Conservation (phyloP, 108 stramenopile genomes). For the Cyclotella cryptica region DNA sequence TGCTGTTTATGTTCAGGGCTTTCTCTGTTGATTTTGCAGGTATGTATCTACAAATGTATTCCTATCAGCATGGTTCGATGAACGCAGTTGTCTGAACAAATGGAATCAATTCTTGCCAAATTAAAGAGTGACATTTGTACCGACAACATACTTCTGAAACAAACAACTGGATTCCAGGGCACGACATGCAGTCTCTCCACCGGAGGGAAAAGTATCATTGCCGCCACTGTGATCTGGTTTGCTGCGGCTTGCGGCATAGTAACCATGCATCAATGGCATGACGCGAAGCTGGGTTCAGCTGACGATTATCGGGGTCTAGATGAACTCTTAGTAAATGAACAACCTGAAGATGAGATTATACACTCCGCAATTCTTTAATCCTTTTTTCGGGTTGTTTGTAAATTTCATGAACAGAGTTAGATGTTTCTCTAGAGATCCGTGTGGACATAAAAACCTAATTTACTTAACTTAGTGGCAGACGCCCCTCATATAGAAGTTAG, state of each 20-base stretch:
- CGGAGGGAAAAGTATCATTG: conserved; percentile 8
- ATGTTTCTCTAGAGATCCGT: too few relatives aligned
- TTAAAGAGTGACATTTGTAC: conserved; percentile 5
- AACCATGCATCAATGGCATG: background rate
- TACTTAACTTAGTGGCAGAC: too few relatives aligned
- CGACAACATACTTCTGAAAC: background rate
- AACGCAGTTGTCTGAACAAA: too few relatives aligned
- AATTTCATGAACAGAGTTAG: too few relatives aligned
- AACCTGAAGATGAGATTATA: background rate
- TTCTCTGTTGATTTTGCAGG: conserved; percentile 14
- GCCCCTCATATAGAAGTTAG: too few relatives aligned
- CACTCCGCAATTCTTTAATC: background rate
- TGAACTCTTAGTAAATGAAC: background rate
- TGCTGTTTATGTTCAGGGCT: background rate
- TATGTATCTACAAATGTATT: background rate
- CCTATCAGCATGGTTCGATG: background rate
- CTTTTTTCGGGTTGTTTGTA: too few relatives aligned
- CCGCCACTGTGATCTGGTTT: conserved; percentile 12
- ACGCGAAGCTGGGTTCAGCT: background rate
- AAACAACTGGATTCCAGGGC: conserved; percentile 1
- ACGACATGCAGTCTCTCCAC: background rate
- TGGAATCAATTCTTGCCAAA: too few relatives aligned
- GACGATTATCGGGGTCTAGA: background rate
- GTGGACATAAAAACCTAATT: too few relatives aligned
- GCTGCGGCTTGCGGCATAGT: background rate